Evolutionary conservation across 345 rosid species (phyloP).

Genomic region (Eucalyptus viminalis): DNA sequence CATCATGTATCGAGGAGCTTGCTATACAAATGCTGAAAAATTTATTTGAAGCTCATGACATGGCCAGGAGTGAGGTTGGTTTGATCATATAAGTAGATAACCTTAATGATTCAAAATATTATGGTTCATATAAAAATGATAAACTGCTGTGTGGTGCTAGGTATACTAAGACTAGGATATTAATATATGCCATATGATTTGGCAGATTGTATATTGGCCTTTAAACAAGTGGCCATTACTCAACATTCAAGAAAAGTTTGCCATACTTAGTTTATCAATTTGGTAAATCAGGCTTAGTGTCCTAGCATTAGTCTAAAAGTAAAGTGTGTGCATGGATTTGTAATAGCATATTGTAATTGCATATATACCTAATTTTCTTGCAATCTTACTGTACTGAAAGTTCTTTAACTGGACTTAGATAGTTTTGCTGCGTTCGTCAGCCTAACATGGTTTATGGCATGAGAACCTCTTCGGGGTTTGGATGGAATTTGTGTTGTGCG

Average conservation of each 20-base stretch:
- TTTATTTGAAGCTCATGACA: conserved; percentile 68
- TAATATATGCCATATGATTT: background rate
- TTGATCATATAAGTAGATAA: background rate
- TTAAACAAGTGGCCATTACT: background rate
- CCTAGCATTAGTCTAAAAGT: background rate
- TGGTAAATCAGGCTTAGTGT: background rate
- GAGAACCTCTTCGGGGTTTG: background rate
- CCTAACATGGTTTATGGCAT: background rate
- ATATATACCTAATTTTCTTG: background rate
- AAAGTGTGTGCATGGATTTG: background rate
- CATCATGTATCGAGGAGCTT: conserved; percentile 56
- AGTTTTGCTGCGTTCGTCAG: background rate
- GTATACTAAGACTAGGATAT: background rate
- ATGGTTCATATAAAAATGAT: background rate
- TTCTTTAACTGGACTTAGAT: background rate
- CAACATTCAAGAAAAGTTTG: background rate
- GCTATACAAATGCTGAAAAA: conserved; percentile 59
- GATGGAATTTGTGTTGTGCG: background rate
- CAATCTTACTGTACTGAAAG: background rate
- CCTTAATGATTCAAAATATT: background rate
- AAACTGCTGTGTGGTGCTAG: background rate
- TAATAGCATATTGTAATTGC: background rate
- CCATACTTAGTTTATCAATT: background rate
- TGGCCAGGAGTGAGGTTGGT: conserved; percentile 80
- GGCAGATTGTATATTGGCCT: background rate